Base-by-base conservation (phyloP, 2,329 filamentous ascomycete genomes). In the Monilinia fructigena region DNA sequence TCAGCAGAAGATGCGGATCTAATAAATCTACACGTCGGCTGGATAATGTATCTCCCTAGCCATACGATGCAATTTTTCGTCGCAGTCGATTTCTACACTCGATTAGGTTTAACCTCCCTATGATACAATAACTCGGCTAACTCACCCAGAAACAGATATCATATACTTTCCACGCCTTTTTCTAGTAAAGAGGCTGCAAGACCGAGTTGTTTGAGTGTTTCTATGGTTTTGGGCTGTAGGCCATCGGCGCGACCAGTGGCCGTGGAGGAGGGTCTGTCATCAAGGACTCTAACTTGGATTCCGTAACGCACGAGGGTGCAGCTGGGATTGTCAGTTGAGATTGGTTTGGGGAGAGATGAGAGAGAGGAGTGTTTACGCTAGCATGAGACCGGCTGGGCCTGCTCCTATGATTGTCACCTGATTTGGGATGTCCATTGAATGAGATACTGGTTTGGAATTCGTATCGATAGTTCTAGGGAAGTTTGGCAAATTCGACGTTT, bases 231-330 rank as follows among this genome's bases (percentile, higher is more conserved):
- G 58, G 82, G 83, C 73, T 87, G 85, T 47, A 86, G 81, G 3
- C 85, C 85, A 70, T 90, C 87, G 14, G 87, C 88, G 75, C 89
- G 84, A 4, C 86, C 87, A 55, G 72, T 73, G 1, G 70, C 68
- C 0, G 90, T 93, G 73, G 86, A 86, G 72, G 89, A 85, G 45
- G 84, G 80, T 69, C 89, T 80, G 74, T 92, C 88, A 78, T 92
- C 90, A 59, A 92, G 80, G 55, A 92, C 82, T 52, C 83, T 82
- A 3, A 85, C 82, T 65, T 85, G 85, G 72, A 91, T 85, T 18
- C 89, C 89, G 72, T 85, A 90, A 11, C 88, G 82, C 12, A 16
- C 14, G 35, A 61, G 58, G 3, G 58, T 50, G 14, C 58, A 23
- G 84, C 83, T 47, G 92, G 80, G 70, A 85, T 42, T 81, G 80